phyloP scores from a whole-genome alignment of 129 eudicot species.

The Mikania micrantha region DNA sequence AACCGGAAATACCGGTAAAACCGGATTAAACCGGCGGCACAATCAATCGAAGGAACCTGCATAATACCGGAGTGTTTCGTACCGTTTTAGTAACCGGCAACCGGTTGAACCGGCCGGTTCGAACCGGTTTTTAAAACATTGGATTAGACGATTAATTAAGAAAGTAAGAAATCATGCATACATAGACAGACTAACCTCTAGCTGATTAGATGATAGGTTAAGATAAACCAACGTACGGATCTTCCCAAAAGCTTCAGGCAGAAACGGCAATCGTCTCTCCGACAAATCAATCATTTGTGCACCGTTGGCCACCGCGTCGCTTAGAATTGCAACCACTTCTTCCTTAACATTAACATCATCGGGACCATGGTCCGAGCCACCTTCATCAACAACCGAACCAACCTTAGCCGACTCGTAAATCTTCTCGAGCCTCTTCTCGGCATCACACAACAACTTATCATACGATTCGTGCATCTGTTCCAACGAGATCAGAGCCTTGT shows the following conservation, averaged over 20 bases:
- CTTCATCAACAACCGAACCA: constrained; percentile 21
- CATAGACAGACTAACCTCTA: constrained; percentile 54
- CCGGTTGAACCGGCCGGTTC: too few relatives aligned
- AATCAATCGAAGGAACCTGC: too few relatives aligned
- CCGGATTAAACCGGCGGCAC: too few relatives aligned
- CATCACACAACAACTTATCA: constrained; percentile 63
- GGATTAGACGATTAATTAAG: not conserved
- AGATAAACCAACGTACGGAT: constrained; percentile 43
- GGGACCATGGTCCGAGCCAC: not conserved
- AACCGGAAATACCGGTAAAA: too few relatives aligned
- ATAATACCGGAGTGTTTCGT: too few relatives aligned
- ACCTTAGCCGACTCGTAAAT: constrained; percentile 55
- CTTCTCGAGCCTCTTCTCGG: constrained; percentile 73
- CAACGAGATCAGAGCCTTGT: constrained; percentile 52
- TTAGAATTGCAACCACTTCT: constrained; percentile 60
- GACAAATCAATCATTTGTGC: constrained; percentile 57
- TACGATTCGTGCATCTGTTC: constrained; percentile 80
- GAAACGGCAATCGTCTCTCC: constrained; percentile 43
- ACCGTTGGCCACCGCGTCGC: constrained; percentile 40
- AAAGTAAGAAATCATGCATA: not conserved
- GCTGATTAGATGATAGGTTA: constrained; percentile 65
- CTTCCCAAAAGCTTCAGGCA: constrained; percentile 84
- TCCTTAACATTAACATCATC: constrained; percentile 40
- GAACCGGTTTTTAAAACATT: too few relatives aligned
- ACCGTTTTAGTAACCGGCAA: too few relatives aligned